Percentiles rank a stretch among this genome's conserved stretches.
phyloP scores from a whole-genome alignment of 768 basidiomycete genomes.

The Coprinopsis strossmayeri region DNA sequence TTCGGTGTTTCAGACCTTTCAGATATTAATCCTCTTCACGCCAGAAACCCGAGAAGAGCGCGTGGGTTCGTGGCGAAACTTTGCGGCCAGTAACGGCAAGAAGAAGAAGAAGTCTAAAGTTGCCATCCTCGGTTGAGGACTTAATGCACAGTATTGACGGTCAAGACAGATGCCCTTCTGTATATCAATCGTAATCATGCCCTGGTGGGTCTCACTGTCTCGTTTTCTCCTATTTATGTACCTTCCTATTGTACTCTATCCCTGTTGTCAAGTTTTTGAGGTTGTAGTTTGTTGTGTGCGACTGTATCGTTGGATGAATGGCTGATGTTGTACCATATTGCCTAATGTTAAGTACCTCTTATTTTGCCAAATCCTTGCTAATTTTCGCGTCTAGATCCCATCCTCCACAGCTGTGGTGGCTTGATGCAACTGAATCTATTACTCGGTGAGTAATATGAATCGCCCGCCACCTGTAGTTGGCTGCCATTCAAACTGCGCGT shows the following conservation, averaged over 20 bases:
- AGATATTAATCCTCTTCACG: neutral
- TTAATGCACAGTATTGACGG: slow-evolving; percentile 8
- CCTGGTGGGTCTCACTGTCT: neutral
- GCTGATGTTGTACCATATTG: neutral
- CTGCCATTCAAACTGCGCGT: no score
- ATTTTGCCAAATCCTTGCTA: slow-evolving; percentile 11
- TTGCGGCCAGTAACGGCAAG: slow-evolving; percentile 53
- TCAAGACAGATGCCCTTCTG: slow-evolving; percentile 3
- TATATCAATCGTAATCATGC: slow-evolving; percentile 4
- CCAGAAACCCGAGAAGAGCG: slow-evolving; percentile 72
- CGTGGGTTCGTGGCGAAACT: slow-evolving; percentile 80
- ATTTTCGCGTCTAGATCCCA: slow-evolving; percentile 7
- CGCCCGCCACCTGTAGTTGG: no score
- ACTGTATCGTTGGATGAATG: neutral
- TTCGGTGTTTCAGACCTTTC: neutral
- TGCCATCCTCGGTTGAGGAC: slow-evolving; percentile 53
- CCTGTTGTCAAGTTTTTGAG: neutral
- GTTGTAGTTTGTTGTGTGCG: slow-evolving; percentile 6
- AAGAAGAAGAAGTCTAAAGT: slow-evolving; percentile 82
- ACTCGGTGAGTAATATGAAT: no score
- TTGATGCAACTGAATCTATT: no score
- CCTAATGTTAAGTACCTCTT: slow-evolving; percentile 14
- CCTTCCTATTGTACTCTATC: neutral
- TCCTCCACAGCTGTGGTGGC: no score
- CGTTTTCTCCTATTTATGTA: neutral